A percentile compares a stretch with the other conserved stretches of the same genome.
phyloP scores from a whole-genome alignment of 345 rosid species.

The Hypericum androsaemum region DNA sequence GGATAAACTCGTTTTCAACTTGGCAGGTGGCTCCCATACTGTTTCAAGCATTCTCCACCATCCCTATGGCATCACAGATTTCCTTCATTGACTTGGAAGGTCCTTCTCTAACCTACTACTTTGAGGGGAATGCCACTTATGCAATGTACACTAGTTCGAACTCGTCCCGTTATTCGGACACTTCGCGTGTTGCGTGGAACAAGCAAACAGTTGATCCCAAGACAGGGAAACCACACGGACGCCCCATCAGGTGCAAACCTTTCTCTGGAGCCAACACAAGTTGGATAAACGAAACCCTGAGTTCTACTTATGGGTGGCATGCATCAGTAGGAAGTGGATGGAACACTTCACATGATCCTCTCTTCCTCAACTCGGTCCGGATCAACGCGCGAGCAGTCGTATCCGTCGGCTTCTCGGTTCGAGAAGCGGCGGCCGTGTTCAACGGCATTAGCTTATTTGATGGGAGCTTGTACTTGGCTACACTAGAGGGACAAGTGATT shows the following conservation, averaged over 20 bases:
- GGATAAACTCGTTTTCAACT: too few relatives aligned
- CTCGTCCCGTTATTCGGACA: not conserved
- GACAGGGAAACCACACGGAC: conserved; percentile 31
- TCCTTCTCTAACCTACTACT: too few relatives aligned
- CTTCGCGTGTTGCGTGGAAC: conserved; percentile 17
- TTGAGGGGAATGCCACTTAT: too few relatives aligned
- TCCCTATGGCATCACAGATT: conserved; percentile 29
- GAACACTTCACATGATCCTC: conserved; percentile 16
- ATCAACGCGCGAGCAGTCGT: conserved; percentile 20
- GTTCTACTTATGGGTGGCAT: conserved; percentile 14
- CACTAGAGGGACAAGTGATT: conserved; percentile 24
- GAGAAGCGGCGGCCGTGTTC: conserved; percentile 14
- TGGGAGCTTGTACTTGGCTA: conserved; percentile 33
- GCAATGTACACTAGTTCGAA: conserved; percentile 24
- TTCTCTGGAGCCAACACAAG: conserved; percentile 8
- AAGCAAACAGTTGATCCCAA: conserved; percentile 24
- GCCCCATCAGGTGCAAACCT: conserved; percentile 11
- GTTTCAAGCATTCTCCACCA: conserved; percentile 26
- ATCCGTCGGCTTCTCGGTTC: conserved; percentile 30
- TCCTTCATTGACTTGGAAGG: too few relatives aligned
- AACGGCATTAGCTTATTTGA: conserved; percentile 19
- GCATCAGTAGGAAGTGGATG: conserved; percentile 28
- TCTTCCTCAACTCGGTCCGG: conserved; percentile 22
- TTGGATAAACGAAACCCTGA: conserved; percentile 31
- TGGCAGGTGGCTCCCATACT: conserved; percentile 20